Base-by-base conservation (phyloP, 78 protist genomes). In the Cavenderia fasciculata region DNA sequence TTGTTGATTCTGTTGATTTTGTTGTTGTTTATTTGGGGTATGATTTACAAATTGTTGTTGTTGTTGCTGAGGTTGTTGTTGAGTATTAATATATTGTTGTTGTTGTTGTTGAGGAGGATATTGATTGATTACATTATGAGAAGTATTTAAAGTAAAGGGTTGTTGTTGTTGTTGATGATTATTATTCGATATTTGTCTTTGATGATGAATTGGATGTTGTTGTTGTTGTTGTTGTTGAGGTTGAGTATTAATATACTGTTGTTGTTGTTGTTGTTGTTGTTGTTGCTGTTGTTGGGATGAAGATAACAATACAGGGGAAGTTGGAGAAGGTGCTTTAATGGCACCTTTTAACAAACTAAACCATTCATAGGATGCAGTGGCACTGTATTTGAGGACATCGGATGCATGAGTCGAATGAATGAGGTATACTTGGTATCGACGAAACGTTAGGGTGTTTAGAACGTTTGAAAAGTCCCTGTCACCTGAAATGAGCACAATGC, bases 331-430 rank as follows among this genome's bases (percentile, higher is more conserved):
- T 29, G 71, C 77, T 57, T 82, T 82, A 21, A 82, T 82, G 14
- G 89, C 68, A 31, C 89, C 89, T 4, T 68, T 65, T 47, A 82
- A 31, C 43, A 82, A 38, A 19, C 78, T 68, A 2, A 82, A 46
- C 89, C 89, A 82, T 68, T 82, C 89, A 56, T 61, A 82, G 16
- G 89, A 82, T 3, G 89, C 89, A 41, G 89, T 82, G 11, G 89
- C 89, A 4, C 78, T 68, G 31, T 82, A 82, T 56, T 82, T 82
- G 33, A 82, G 52, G 36, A 82, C 89, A 44, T 82, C 89, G 29
- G 89, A 82, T 0, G 89, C 89, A 43, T 82, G 89, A 4, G 89
- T 43, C 27, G 89, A 82, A 54, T 82, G 89, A 56, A 82, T 82
- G 27, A 82, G 59, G 27, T 43, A 82, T 25, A 82, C 89, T 68